phyloP scores from a whole-genome alignment of 768 basidiomycete species.

The Infundibulicybe gibba region DNA sequence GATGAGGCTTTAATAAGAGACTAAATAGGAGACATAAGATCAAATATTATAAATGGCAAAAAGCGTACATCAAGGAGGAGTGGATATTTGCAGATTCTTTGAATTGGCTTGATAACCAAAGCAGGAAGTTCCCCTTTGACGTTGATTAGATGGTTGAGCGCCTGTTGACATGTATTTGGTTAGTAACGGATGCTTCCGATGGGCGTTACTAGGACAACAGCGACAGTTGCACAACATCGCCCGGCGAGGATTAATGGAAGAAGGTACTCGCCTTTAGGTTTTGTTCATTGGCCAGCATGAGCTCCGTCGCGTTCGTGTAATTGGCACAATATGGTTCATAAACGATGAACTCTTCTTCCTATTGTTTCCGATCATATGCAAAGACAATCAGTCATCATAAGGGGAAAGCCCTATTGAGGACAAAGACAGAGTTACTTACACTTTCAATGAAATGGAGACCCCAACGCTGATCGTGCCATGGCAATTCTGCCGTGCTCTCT shows the following conservation, averaged over 20 bases:
- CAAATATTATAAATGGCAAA: constrained; percentile 7
- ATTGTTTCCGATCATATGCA: constrained; percentile 37
- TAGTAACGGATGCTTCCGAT: constrained; percentile 28
- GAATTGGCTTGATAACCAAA: constrained; percentile 98
- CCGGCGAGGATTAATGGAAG: constrained; percentile 9
- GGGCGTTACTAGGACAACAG: constrained; percentile 31
- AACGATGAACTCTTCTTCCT: constrained; percentile 95
- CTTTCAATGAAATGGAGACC: constrained; percentile 80
- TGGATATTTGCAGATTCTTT: constrained; percentile 98
- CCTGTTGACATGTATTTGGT: constrained; percentile 50
- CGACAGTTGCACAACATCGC: constrained; percentile 10
- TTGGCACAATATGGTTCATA: constrained; percentile 99
- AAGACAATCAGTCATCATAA: constrained; percentile 28
- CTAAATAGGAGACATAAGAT: constrained; percentile 29
- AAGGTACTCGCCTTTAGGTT: constrained; percentile 71
- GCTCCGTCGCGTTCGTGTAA: constrained; percentile 82
- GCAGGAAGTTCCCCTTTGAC: constrained; percentile 91
- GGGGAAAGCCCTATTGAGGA: constrained; percentile 37
- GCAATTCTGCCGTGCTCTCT: constrained; percentile 78
- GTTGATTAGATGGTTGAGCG: constrained; percentile 81
- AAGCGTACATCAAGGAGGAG: constrained; percentile 81
- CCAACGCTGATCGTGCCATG: constrained; percentile 87
- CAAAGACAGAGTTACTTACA: constrained; percentile 47
- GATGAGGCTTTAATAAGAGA: constrained; percentile 73
- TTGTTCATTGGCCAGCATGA: constrained; percentile 84